Conservation (phyloP, 164 flowering plant genomes). For the grape (Vitis vinifera) region ASM3070453v1 NC_081812.1:20598001-20598500, state of each 20-base stretch:
- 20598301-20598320: slow-evolving; percentile 65
- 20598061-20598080: neutral
- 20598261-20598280: slow-evolving; percentile 50
- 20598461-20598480: too few relatives aligned
- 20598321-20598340: slow-evolving; percentile 13
- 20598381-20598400: too few relatives aligned
- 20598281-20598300: slow-evolving; percentile 66
- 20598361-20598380: too few relatives aligned
- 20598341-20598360: too few relatives aligned
- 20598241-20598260: neutral
- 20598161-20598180: too few relatives aligned
- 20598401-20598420: too few relatives aligned
- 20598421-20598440: too few relatives aligned
- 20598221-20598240: neutral
- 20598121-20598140: slow-evolving; percentile 35
- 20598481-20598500: too few relatives aligned
- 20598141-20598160: too few relatives aligned
- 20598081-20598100: neutral
- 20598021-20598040: neutral
- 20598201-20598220: neutral
- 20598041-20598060: neutral
- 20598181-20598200: too few relatives aligned
- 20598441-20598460: too few relatives aligned
- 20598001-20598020: too few relatives aligned
- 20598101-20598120: slow-evolving; percentile 64